Evolutionary conservation across 768 basidiomycete species (phyloP).

Genomic region (Mycena venus): DNA sequence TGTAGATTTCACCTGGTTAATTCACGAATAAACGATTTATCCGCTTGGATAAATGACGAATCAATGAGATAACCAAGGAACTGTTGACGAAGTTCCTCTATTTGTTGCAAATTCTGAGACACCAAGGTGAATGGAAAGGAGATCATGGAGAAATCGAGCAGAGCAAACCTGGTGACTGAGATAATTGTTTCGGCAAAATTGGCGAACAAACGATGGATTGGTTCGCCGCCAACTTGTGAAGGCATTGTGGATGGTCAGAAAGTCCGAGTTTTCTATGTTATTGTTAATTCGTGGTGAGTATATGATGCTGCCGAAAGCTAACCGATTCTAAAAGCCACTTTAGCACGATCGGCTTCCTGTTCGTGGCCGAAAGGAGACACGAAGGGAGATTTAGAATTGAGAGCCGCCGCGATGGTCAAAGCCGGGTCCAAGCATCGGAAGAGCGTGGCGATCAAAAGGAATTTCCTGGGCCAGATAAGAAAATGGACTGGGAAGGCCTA

Average conservation of each 20-base stretch:
- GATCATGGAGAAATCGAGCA: neutral
- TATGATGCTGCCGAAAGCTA: conserved; percentile 38
- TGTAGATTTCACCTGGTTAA: conserved; percentile 69
- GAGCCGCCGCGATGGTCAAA: conserved; percentile 93
- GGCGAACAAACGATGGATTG: conserved; percentile 71
- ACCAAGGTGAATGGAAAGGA: conserved; percentile 3
- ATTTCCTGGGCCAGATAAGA: conserved; percentile 66
- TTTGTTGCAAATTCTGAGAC: conserved; percentile 88
- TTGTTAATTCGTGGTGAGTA: neutral
- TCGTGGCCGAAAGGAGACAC: conserved; percentile 90
- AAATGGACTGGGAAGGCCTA: neutral
- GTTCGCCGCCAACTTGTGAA: conserved; percentile 89
- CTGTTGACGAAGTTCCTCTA: conserved; percentile 96
- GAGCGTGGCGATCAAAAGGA: conserved; percentile 85
- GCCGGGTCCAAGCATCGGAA: conserved; percentile 96
- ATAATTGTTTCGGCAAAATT: conserved; percentile 86
- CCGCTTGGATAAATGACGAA: conserved; percentile 84
- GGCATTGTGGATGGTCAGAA: conserved; percentile 92
- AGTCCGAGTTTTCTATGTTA: conserved; percentile 89
- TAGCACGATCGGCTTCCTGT: conserved; percentile 88
- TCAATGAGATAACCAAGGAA: conserved; percentile 91
- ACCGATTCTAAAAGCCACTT: conserved; percentile 84
- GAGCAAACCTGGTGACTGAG: conserved; percentile 81
- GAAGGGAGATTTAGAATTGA: conserved; percentile 96
- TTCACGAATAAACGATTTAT: conserved; percentile 74